These are phyloP conservation scores for Aureobasidium sp. DNA, from an alignment of 2,329 filamentous ascomycete genomes.

Conservation along the genomic window DNA sequence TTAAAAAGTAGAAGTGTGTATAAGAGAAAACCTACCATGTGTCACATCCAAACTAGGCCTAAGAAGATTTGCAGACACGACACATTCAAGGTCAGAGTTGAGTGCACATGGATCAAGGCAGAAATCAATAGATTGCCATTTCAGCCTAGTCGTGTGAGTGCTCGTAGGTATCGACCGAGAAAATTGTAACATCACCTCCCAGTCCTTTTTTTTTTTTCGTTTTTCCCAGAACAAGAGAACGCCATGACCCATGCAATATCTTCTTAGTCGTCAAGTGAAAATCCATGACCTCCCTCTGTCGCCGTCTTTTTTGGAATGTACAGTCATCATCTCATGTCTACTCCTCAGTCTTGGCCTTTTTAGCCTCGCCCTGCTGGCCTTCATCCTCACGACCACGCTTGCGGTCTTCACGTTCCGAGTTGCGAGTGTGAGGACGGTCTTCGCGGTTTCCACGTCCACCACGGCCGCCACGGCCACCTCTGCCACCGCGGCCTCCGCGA, in stretches of 20 bases:
- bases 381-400: slow-evolving; percentile 15
- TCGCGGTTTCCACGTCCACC: slow-evolving; percentile 20
- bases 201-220: neutral
- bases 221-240: slow-evolving; percentile 2
- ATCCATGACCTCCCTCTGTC: neutral
- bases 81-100: no score
- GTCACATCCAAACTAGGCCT: no score
- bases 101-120: neutral
- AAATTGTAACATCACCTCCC: slow-evolving; percentile 7
- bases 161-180: slow-evolving; percentile 7
- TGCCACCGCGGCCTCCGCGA: neutral
- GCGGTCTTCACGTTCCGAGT: slow-evolving; percentile 17
- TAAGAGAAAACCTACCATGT: no score
- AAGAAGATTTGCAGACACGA: no score
- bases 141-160: neutral
- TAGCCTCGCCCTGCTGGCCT: slow-evolving; percentile 20
- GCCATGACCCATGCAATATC: slow-evolving; percentile 16
- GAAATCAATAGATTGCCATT: slow-evolving; percentile 10
- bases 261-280: slow-evolving; percentile 13
- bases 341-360: slow-evolving; percentile 21
- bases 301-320: neutral
- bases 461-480: slow-evolving; percentile 11
- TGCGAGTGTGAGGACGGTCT: slow-evolving; percentile 15
- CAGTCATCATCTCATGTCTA: neutral
- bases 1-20: slow-evolving; percentile 27